Conservation (phyloP, 148 eudicot genomes). For the Rhododendron kiyosumense region DNA sequence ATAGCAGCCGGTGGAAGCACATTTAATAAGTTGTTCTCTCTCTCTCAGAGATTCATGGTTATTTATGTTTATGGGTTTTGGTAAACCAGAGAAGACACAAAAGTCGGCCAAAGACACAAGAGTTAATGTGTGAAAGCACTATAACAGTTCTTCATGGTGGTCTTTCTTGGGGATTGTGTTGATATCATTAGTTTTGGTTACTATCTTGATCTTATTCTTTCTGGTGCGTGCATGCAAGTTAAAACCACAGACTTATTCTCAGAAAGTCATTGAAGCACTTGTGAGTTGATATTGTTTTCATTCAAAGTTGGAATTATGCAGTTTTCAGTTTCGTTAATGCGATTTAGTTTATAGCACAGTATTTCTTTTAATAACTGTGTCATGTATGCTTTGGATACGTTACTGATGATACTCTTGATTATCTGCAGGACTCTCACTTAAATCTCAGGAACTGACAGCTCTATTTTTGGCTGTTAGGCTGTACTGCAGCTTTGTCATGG, state of each 20-base stretch:
- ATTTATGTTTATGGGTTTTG: background rate
- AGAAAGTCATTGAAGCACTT: background rate
- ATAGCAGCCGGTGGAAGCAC: background rate
- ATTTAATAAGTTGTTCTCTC: background rate
- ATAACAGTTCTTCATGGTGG: background rate
- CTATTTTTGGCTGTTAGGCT: conserved; percentile 88
- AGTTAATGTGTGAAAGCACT: background rate
- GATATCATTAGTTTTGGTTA: background rate
- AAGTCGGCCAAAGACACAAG: background rate
- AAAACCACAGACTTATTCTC: background rate
- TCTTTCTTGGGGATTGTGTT: background rate
- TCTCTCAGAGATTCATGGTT: background rate
- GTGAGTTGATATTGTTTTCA: conserved; percentile 2
- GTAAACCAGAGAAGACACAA: background rate
- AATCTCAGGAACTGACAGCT: conserved; percentile 89
- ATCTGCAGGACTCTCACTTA: conserved; percentile 77
- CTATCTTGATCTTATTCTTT: background rate
- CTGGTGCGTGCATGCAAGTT: background rate
- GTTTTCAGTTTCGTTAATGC: background rate
- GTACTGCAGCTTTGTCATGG: conserved; percentile 92
- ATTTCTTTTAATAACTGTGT: background rate
- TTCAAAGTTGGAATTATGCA: background rate
- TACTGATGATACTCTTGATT: background rate
- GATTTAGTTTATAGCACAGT: background rate
- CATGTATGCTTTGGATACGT: background rate